Evolutionary conservation across 1,284 basidiomycete genomes (phyloP).

Genomic region (Austroboletus novae-zelandiae): DNA sequence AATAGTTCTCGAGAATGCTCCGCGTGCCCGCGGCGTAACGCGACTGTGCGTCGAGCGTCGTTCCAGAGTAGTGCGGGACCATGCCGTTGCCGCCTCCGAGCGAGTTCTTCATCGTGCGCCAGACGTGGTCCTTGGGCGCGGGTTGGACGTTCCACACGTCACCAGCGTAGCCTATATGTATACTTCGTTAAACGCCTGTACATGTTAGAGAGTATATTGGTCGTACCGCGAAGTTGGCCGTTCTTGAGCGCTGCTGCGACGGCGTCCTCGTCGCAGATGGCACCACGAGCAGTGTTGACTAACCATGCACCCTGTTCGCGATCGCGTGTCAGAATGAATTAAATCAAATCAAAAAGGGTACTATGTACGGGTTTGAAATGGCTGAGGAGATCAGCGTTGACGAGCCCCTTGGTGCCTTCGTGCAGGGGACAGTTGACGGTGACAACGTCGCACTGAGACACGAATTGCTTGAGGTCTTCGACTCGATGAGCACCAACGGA

Average conservation of each 20-base stretch:
- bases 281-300: slow-evolving; percentile 93
- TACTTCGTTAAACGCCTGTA: background rate
- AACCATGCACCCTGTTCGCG: slow-evolving; percentile 74
- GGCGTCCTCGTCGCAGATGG: slow-evolving; percentile 84
- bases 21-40: slow-evolving; percentile 84
- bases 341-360: slow-evolving; percentile 37
- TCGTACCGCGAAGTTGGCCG: slow-evolving; percentile 68
- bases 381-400: slow-evolving; percentile 81
- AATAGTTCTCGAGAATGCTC: slow-evolving; percentile 78
- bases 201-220: background rate
- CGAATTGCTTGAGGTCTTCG: slow-evolving; percentile 82
- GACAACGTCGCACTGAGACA: slow-evolving; percentile 80
- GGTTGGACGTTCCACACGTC: slow-evolving; percentile 83
- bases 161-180: slow-evolving; percentile 52
- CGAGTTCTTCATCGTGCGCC: slow-evolving; percentile 81
- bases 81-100: slow-evolving; percentile 81
- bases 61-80: slow-evolving; percentile 86
- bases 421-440: slow-evolving; percentile 92
- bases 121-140: slow-evolving; percentile 82
- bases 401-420: slow-evolving; percentile 79
- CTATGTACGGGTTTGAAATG: slow-evolving; percentile 97
- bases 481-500: slow-evolving; percentile 75
- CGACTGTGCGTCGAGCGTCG: slow-evolving; percentile 86
- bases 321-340: background rate
- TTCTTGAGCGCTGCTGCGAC: slow-evolving; percentile 76